Evolutionary conservation across 768 basidiomycete species (phyloP), one percentile per base, ranked within the genome.

Genomic region (Pholiota molesta): DNA sequence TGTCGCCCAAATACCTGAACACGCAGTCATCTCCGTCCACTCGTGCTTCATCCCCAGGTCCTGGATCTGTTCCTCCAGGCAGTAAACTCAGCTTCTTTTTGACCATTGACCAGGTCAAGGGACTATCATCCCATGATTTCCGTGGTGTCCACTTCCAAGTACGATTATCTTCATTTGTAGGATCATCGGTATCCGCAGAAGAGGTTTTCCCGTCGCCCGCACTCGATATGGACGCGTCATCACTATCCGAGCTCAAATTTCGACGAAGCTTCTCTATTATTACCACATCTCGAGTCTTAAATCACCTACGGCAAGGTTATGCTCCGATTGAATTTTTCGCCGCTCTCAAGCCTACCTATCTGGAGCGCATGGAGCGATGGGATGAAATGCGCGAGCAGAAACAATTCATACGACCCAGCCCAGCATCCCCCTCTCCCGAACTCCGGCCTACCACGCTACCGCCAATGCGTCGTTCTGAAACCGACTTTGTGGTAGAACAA

Each of bases 271-370:
- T 98, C 75, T 87, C 90, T 11, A 82, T 97, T 56, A 85, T 89
- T 23, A 85, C 90, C 29, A 86, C 90, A 8, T 79, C 86, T 33
- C 92, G 89, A 70, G 88, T 93, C 11, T 74, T 93, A 51, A 79
- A 78, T 28, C 86, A 95, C 71, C 73, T 98, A 40, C 83, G 85
- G 33, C 82, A 87, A 62, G 88, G 89, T 21, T 94, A 94, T 71
- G 92, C 90, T 2, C 89, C 90, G 1, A 83, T 99, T 69, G 94
- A 97, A 69, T 91, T 99, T 73, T 98, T 96, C 66, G 97, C 92
- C 14, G 82, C 88, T 7, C 80, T 90, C 62, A 87, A 86, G 54
- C 85, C 93, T 14, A 90, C 88, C 16, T 99, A 97, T 74, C 73
- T 99, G 66, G 91, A 94, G 63, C 86, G 94, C 6, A 78, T 98